Evolutionary conservation across 2,329 filamentous ascomycete species (phyloP).

Genomic region (Cyclaneusma minus): DNA sequence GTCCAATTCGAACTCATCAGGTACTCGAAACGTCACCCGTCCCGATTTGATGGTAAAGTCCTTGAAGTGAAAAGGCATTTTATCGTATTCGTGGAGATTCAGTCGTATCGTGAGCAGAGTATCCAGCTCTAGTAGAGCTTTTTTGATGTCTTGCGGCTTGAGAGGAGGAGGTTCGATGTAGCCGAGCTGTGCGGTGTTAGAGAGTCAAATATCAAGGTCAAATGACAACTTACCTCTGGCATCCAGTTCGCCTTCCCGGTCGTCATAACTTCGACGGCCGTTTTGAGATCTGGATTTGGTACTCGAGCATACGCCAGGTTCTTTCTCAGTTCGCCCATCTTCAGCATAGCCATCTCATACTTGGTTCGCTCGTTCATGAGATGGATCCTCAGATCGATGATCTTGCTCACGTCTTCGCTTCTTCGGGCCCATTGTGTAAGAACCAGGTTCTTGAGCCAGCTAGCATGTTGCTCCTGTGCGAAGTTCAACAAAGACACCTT

Average conservation of each 20-base stretch:
- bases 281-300: constrained; percentile 81
- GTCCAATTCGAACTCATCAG: constrained; percentile 82
- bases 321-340: constrained; percentile 57
- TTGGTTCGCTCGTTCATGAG: constrained; percentile 45
- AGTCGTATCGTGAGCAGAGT: constrained; percentile 69
- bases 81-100: constrained; percentile 70
- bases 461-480: constrained; percentile 62
- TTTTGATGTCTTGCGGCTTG: constrained; percentile 54
- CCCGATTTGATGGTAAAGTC: constrained; percentile 70
- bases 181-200: constrained; percentile 35
- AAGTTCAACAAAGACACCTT: constrained; percentile 64
- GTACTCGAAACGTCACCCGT: constrained; percentile 75
- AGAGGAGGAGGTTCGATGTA: constrained; percentile 64
- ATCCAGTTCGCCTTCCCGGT: constrained; percentile 65
- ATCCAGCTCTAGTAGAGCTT: constrained; percentile 67
- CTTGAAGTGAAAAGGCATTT: constrained; percentile 57
- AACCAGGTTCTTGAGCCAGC: constrained; percentile 87
- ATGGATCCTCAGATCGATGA: constrained; percentile 77
- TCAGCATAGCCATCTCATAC: constrained; percentile 44
- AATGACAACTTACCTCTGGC: constrained; percentile 46
- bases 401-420: constrained; percentile 61
- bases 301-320: constrained; percentile 59
- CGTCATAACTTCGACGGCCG: constrained; percentile 70
- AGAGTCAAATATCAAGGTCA: not conserved
- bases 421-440: constrained; percentile 81